phyloP scores from a whole-genome alignment of 1,139 yeast species.

The Suhomyces ambrosiae region DNA sequence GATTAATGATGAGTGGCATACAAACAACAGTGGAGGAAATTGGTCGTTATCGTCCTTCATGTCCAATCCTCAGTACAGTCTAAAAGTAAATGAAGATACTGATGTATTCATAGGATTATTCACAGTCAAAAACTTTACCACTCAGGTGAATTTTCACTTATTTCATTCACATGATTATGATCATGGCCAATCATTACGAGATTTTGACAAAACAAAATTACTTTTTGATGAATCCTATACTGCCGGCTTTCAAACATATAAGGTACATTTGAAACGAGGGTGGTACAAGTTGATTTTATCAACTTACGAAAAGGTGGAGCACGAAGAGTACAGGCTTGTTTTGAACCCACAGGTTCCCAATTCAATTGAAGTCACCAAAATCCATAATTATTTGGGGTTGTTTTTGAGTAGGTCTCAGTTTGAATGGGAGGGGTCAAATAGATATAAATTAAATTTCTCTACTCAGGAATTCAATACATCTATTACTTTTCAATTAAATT shows the following conservation, averaged over 20 bases:
- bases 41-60: constrained; percentile 53
- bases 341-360: constrained; percentile 15
- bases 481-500: constrained; percentile 31
- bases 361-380: constrained; percentile 20
- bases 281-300: constrained; percentile 39
- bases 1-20: constrained; percentile 51
- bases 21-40: constrained; percentile 56
- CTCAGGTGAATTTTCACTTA: constrained; percentile 44
- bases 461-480: constrained; percentile 23
- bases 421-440: constrained; percentile 42
- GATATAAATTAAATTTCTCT: constrained; percentile 36
- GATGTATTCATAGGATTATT: constrained; percentile 27
- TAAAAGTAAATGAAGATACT: constrained; percentile 23
- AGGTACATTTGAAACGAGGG: constrained; percentile 37
- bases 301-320: constrained; percentile 23
- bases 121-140: constrained; percentile 20
- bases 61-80: constrained; percentile 63
- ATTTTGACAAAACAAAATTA: constrained; percentile 34
- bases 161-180: constrained; percentile 32
- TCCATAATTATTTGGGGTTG: constrained; percentile 37
- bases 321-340: constrained; percentile 14
- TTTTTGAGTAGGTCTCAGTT: constrained; percentile 28
- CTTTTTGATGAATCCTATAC: constrained; percentile 32
- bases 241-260: constrained; percentile 21
- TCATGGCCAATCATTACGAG: constrained; percentile 22